Conservation (phyloP, 1,284 basidiomycete species). For the Marasmius tenuissimus region DNA sequence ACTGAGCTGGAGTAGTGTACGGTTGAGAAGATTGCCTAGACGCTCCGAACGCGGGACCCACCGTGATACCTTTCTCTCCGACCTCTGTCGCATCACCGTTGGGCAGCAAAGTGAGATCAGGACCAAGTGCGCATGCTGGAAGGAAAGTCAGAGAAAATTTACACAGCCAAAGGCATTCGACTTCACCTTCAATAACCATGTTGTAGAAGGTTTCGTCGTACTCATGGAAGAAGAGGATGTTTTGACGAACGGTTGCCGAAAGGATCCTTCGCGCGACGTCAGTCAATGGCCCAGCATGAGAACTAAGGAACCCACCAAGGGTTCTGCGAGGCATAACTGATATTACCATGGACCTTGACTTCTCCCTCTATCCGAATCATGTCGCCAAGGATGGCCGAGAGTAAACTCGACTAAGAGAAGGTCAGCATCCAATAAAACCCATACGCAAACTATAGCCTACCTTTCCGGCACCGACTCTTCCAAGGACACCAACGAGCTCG, state of each 20-base stretch:
- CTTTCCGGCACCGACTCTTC: constrained; percentile 93
- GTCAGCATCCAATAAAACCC: neutral
- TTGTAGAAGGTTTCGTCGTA: constrained; percentile 82
- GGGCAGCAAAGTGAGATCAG: constrained; percentile 77
- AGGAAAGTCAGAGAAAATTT: neutral
- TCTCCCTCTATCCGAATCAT: constrained; percentile 81
- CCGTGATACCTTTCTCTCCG: constrained; percentile 66
- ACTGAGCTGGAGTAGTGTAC: constrained; percentile 31
- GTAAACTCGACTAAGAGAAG: constrained; percentile 56
- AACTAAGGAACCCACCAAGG: constrained; percentile 63
- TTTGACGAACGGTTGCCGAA: constrained; percentile 82
- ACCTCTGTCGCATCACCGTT: constrained; percentile 79
- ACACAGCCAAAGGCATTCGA: neutral
- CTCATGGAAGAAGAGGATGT: constrained; percentile 88
- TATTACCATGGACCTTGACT: constrained; percentile 67
- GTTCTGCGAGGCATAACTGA: constrained; percentile 91
- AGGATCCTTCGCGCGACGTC: constrained; percentile 59
- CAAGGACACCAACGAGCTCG: constrained; percentile 86
- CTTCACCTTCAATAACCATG: constrained; percentile 70
- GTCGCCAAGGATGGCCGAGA: constrained; percentile 84
- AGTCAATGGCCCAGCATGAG: neutral
- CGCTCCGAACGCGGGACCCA: constrained; percentile 18
- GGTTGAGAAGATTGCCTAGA: neutral
- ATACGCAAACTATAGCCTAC: constrained; percentile 33
- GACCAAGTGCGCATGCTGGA: constrained; percentile 81